phyloP scores from a whole-genome alignment of 305 asterid genomes.

The Solanum chacoense region DNA sequence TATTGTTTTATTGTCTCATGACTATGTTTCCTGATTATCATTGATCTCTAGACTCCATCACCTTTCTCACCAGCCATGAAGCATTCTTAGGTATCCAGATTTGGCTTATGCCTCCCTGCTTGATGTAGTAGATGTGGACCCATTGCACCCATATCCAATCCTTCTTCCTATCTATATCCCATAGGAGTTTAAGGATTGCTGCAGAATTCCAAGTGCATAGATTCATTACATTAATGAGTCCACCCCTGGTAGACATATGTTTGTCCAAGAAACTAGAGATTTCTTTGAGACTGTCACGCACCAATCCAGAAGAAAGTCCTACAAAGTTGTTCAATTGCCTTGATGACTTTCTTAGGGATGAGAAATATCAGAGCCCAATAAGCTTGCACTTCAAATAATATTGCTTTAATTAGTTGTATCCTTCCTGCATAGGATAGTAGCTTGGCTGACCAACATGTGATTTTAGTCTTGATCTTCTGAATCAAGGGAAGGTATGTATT shows the following conservation, averaged over 20 bases:
- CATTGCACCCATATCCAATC: neutral
- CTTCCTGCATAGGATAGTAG: neutral
- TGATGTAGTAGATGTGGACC: neutral
- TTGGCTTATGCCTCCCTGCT: neutral
- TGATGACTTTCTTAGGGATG: neutral
- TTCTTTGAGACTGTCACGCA: neutral
- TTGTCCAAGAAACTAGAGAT: neutral
- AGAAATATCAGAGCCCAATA: neutral
- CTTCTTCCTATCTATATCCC: neutral
- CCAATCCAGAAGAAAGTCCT: neutral
- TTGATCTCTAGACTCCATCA: neutral
- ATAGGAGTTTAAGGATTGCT: neutral
- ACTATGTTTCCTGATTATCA: neutral
- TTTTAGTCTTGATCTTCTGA: neutral
- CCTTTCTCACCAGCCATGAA: neutral
- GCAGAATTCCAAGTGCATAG: neutral
- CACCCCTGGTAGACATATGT: neutral
- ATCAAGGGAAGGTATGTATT: neutral
- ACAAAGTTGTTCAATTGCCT: neutral
- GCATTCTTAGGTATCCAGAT: neutral
- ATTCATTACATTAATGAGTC: neutral
- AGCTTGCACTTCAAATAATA: neutral
- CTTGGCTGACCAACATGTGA: neutral
- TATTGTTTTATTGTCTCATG: neutral
- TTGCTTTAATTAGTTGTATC: neutral